A percentile compares a stretch with the other conserved stretches of the same genome.
Evolutionary conservation across 2,329 filamentous ascomycete species (phyloP).

Genomic region (Verticillium zaregamsianum): DNA sequence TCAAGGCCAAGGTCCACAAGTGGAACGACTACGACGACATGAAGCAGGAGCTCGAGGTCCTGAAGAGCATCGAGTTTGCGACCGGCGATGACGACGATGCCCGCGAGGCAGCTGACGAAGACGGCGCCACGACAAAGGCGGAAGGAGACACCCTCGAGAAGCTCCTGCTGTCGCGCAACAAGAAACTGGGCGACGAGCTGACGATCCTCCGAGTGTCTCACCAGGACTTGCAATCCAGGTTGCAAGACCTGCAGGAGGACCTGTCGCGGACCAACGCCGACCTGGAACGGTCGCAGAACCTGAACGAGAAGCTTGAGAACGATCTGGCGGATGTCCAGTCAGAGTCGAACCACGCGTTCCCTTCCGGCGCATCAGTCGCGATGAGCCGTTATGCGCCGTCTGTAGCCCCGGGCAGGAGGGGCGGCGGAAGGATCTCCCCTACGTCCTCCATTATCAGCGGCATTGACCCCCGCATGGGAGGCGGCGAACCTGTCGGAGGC

Average conservation of each 20-base stretch:
- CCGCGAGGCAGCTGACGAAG: constrained; percentile 32
- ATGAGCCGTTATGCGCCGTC: constrained; percentile 71
- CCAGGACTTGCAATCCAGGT: constrained; percentile 77
- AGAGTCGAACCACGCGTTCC: constrained; percentile 77
- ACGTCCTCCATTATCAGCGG: constrained; percentile 98
- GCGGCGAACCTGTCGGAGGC: constrained; percentile 63
- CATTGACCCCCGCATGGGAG: constrained; percentile 66
- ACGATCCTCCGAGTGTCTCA: constrained; percentile 91
- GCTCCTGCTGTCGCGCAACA: constrained; percentile 86
- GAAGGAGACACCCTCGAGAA: constrained; percentile 85
- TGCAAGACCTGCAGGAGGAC: constrained; percentile 79
- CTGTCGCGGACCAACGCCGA: constrained; percentile 80
- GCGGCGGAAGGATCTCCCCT: constrained; percentile 67
- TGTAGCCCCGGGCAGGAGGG: constrained; percentile 55
- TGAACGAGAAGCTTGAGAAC: constrained; percentile 87
- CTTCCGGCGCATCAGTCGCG: constrained; percentile 86
- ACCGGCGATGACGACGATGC: constrained; percentile 69
- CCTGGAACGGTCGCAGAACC: constrained; percentile 75
- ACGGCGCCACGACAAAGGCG: constrained; percentile 47
- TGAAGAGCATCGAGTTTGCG: constrained; percentile 97
- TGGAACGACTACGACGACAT: constrained; percentile 95
- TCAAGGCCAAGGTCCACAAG: constrained; percentile 79
- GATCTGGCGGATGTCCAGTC: constrained; percentile 86
- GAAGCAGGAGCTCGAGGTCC: constrained; percentile 90
- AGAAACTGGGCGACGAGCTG: constrained; percentile 91